These are phyloP conservation scores for Clavispora santaluciae DNA, from an alignment of 805 yeast genomes.

Conservation along the genomic window DNA sequence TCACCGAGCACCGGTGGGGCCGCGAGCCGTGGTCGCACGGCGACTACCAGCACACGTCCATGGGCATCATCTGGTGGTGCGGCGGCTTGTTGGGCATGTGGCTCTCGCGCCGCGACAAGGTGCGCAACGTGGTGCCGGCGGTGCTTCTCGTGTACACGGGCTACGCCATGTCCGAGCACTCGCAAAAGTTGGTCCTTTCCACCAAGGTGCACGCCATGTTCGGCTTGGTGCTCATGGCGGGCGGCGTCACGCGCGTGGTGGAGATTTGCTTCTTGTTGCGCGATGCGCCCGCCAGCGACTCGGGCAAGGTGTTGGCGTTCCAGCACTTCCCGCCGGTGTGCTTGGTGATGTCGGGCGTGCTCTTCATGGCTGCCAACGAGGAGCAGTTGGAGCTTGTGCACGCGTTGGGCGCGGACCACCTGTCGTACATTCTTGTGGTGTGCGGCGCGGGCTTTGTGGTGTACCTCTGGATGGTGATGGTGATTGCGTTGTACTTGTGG, in stretches of 20 bases:
- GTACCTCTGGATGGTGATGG: constrained; percentile 58
- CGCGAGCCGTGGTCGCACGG: constrained; percentile 84
- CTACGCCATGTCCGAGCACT: constrained; percentile 90
- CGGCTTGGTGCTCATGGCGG: constrained; percentile 73
- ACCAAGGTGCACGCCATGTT: constrained; percentile 86
- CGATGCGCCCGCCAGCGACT: constrained; percentile 45
- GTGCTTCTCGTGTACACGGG: constrained; percentile 83
- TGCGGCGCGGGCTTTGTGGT: constrained; percentile 70
- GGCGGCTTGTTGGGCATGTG: constrained; percentile 86
- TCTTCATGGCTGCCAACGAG: constrained; percentile 91
- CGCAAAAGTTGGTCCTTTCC: constrained; percentile 68
- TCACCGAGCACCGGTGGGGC: constrained; percentile 97
- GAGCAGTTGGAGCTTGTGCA: constrained; percentile 73
- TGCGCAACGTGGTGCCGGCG: constrained; percentile 62
- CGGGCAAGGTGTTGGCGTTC: constrained; percentile 56
- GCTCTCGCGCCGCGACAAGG: constrained; percentile 51
- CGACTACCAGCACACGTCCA: constrained; percentile 90
- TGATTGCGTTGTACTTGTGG: constrained; percentile 54
- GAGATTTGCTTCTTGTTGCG: constrained; percentile 75
- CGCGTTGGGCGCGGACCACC: constrained; percentile 76
- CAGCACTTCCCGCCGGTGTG: constrained; percentile 86
- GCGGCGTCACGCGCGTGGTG: constrained; percentile 69
- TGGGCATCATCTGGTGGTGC: constrained; percentile 97
- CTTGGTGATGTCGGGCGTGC: constrained; percentile 68
- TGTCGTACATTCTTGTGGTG: constrained; percentile 71